Percentiles rank a stretch among this genome's conserved stretches.
Conservation (phyloP, 257 asterid species). For the Nicotiana sylvestris region DNA sequence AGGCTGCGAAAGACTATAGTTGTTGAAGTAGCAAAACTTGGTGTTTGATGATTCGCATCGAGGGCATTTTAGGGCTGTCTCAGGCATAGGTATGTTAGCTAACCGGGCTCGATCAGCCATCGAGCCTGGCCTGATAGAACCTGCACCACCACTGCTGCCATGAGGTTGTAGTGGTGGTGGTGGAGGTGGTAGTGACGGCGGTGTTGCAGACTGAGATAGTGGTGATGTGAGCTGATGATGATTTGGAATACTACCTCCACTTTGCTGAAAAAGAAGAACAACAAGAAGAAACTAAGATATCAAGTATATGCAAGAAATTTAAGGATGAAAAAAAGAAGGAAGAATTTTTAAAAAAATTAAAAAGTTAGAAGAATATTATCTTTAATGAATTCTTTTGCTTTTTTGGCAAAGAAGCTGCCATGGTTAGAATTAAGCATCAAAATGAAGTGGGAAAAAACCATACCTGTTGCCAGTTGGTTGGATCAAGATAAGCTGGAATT, state of each 20-base stretch:
- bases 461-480: conserved; percentile 99
- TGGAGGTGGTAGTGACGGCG: conserved; percentile 33
- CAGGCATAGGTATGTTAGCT: conserved; percentile 84
- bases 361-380: conserved; percentile 45
- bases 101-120: conserved; percentile 88
- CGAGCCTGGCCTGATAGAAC: conserved; percentile 73
- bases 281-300: conserved; percentile 18
- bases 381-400: conserved; percentile 41
- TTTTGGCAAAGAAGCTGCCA: conserved; percentile 49
- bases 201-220: conserved; percentile 22
- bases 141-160: conserved; percentile 36
- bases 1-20: conserved; percentile 86
- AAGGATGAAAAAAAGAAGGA: conserved; percentile 18
- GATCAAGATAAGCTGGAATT: conserved; percentile 93
- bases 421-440: conserved; percentile 30
- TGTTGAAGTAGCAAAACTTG: conserved; percentile 89
- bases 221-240: conserved; percentile 34
- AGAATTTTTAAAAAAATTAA: conserved; percentile 4
- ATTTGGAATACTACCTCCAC: conserved; percentile 46
- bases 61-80: conserved; percentile 75
- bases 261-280: conserved; percentile 24
- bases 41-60: conserved; percentile 90
- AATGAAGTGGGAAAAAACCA: conserved; percentile 17
- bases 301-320: conserved; percentile 47
- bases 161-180: conserved; percentile 43